Base-by-base conservation (phyloP, 441 rosid species). In the Manihot esculenta region DNA sequence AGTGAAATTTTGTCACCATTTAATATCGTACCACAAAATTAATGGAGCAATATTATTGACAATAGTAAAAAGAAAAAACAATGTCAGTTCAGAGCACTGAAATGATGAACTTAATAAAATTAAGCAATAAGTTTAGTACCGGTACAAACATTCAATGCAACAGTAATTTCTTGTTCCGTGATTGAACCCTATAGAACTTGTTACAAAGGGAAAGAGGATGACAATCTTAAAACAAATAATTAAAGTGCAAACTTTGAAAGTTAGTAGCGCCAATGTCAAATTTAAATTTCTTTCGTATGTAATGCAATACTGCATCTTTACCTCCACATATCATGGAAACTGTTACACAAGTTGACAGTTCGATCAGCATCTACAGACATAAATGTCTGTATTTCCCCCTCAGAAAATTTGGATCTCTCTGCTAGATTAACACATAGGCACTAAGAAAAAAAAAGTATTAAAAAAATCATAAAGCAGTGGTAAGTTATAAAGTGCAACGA, bases 331-430 rank as follows among this genome's bases (percentile, higher is more conserved):
- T 92, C 97, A 87, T 94, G 97, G 77, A 94, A 89, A 82, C 97
- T 92, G 82, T 92, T 90, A 66, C 94, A 85, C 81, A 94, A 80
- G 71, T 94, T 94, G 72, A 89, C 92, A 62, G 89, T 89, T 75
- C 94, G 88, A 83, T 94, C 99, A 80, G 97, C 94, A 88, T 92
- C 99, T 73, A 94, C 84, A 3, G 99, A 94, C 99, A 94, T 94
- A 80, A 92, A 94, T 59, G 99, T 94, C 84, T 94, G 99, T 80
- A 94, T 87, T 87, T 94, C 99, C 23, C 99, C 99, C 74, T 84
- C 86, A 38, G 96, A 92, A 83, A 94, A 94, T 78, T 82, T 86
- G 26, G 93, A 87, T 71, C 89, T 80, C 76, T 88, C 94, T 56
- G 93, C 89, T 72, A 85, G 82, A 84, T 85, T 89, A 77, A 90